A percentile compares a stretch with the other conserved stretches of the same genome.
These are phyloP conservation scores for Myxozyma neotropica DNA, from an alignment of 805 yeast species.

Conservation along the genomic window DNA sequence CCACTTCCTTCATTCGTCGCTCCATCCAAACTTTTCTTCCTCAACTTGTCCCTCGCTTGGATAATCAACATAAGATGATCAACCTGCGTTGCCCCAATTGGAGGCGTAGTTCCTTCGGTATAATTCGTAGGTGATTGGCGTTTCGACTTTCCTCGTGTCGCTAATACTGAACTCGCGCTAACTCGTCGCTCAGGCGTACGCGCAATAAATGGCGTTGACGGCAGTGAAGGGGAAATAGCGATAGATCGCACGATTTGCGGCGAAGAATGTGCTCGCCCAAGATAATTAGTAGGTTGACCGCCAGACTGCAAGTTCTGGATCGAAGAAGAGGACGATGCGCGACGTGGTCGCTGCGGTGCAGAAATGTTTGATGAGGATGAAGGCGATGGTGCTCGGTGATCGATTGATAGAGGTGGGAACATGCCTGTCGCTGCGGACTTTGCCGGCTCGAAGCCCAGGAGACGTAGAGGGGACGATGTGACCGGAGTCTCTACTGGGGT, in stretches of 20 bases:
- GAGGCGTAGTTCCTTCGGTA: conserved; percentile 6
- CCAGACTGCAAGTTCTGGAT: not conserved
- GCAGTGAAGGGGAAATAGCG: not conserved
- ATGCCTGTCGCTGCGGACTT: not conserved
- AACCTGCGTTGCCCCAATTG: conserved; percentile 59
- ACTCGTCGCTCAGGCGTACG: conserved; percentile 15
- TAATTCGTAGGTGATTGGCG: conserved; percentile 27
- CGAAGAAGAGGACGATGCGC: conserved; percentile 5
- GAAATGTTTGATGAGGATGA: not conserved
- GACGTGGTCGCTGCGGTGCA: conserved; percentile 2
- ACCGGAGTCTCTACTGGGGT: conserved; percentile 1
- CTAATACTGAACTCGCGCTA: not conserved
- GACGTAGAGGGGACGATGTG: not conserved
- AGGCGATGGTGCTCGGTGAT: not conserved
- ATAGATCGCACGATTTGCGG: conserved; percentile 6
- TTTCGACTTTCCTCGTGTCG: not conserved
- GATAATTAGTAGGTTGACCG: not conserved
- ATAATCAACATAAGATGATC: conserved; percentile 90
- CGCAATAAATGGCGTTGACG: not conserved
- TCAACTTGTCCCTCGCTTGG: conserved; percentile 76
- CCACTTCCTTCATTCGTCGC: not conserved
- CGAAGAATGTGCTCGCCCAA: conserved; percentile 8
- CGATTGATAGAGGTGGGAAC: not conserved
- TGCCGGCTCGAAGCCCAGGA: not conserved
- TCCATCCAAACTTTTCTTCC: not conserved